phyloP scores from a whole-genome alignment of 2,329 filamentous ascomycete genomes.

The Ophiostoma ulmi region DNA sequence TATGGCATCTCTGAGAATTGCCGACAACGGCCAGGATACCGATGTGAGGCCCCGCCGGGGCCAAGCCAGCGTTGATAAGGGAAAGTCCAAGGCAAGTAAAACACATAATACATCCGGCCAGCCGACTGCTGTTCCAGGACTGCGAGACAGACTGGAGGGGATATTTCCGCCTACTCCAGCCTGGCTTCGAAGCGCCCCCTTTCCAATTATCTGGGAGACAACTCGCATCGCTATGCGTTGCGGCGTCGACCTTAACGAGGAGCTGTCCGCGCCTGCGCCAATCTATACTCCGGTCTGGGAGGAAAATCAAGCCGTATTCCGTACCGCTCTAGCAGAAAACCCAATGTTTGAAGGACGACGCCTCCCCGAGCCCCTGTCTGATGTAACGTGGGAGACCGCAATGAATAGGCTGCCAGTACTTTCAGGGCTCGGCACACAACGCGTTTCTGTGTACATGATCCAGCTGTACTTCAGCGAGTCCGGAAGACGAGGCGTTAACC shows the following conservation, averaged over 20 bases:
- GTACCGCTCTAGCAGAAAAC: conserved; percentile 39
- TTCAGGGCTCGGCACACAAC: conserved; percentile 32
- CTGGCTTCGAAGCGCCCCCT: conserved; percentile 42
- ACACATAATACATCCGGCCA: background rate
- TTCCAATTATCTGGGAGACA: conserved; percentile 50
- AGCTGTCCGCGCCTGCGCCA: conserved; percentile 28
- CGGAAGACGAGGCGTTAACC: background rate
- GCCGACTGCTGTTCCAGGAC: background rate
- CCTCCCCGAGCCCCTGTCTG: conserved; percentile 42
- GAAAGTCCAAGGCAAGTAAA: background rate
- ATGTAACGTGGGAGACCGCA: conserved; percentile 34
- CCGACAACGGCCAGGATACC: conserved; percentile 2
- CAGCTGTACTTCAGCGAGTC: conserved; percentile 37
- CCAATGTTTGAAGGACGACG: conserved; percentile 40
- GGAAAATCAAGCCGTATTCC: conserved; percentile 43
- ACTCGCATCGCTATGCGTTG: conserved; percentile 46
- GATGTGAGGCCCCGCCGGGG: background rate
- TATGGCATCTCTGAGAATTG: conserved; percentile 18
- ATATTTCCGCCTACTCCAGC: conserved; percentile 42
- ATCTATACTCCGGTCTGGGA: conserved; percentile 40
- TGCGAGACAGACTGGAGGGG: conserved; percentile 33
- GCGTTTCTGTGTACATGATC: conserved; percentile 42
- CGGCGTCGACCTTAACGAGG: conserved; percentile 36
- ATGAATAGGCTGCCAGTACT: conserved; percentile 27
- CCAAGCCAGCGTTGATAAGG: background rate